Conservation (phyloP, 768 basidiomycete genomes). For the Suillus subluteus region DNA sequence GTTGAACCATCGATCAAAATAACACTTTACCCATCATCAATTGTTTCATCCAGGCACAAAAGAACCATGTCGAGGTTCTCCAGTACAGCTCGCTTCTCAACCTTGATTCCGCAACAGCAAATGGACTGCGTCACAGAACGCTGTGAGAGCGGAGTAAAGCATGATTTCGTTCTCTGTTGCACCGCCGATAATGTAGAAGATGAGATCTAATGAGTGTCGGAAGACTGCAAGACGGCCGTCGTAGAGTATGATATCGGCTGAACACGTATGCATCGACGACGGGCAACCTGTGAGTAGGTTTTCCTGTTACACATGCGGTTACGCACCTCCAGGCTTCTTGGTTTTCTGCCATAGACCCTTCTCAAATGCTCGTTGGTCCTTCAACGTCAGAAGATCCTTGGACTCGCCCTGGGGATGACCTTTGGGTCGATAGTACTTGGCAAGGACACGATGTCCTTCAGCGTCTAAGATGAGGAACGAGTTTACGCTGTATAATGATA, state of each 20-base stretch:
- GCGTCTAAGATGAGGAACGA: constrained; percentile 92
- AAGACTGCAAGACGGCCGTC: constrained; percentile 91
- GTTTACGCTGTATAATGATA: constrained; percentile 85
- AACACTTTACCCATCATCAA: constrained; percentile 89
- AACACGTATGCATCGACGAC: neutral
- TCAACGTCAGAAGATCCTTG: constrained; percentile 69
- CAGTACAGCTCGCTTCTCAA: constrained; percentile 93
- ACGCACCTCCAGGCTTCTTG: constrained; percentile 86
- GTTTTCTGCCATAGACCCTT: constrained; percentile 96
- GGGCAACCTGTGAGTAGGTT: neutral
- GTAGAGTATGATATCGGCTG: constrained; percentile 94
- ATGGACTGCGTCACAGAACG: constrained; percentile 84
- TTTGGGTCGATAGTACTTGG: constrained; percentile 92
- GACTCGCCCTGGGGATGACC: constrained; percentile 62
- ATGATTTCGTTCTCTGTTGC: constrained; percentile 94
- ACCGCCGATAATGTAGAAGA: constrained; percentile 90
- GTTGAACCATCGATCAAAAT: neutral
- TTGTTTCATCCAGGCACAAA: constrained; percentile 93
- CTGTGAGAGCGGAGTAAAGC: constrained; percentile 83
- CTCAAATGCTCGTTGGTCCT: constrained; percentile 95
- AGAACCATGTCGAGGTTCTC: constrained; percentile 94
- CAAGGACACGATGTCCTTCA: constrained; percentile 93
- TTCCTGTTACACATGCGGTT: neutral
- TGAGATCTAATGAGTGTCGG: constrained; percentile 93
- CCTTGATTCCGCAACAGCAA: constrained; percentile 86